These are phyloP conservation scores for Plenodomus biglobosus DNA, from an alignment of 2,329 filamentous ascomycete species.

Conservation along the genomic window DNA sequence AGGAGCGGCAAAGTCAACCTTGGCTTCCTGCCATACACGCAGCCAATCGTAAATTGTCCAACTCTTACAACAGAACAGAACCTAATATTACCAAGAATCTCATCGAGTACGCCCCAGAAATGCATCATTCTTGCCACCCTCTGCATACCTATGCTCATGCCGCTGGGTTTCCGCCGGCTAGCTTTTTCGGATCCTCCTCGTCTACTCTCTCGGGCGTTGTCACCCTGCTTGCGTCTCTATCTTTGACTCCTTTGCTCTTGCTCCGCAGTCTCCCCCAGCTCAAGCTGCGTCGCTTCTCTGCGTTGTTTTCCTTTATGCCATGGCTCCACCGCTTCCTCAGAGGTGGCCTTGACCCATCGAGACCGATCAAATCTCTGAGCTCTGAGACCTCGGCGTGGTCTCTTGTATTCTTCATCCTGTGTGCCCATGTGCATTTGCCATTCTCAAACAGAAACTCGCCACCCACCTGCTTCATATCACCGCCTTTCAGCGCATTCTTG, in stretches of 20 bases:
- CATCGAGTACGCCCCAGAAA: background rate
- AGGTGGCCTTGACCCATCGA: constrained; percentile 32
- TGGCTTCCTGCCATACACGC: background rate
- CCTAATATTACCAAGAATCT: background rate
- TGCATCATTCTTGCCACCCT: background rate
- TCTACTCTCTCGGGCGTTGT: constrained; percentile 24
- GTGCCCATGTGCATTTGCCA: constrained; percentile 74
- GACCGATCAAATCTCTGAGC: constrained; percentile 63
- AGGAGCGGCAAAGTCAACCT: background rate
- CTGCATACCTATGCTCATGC: background rate
- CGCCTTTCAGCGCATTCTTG: constrained; percentile 62
- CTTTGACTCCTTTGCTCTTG: constrained; percentile 29
- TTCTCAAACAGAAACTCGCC: constrained; percentile 78
- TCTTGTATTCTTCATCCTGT: constrained; percentile 76
- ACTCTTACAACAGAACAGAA: background rate
- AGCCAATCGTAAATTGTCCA: background rate
- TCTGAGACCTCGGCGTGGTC: constrained; percentile 74
- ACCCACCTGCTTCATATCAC: constrained; percentile 69
- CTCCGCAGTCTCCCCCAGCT: constrained; percentile 32
- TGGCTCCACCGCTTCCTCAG: constrained; percentile 41
- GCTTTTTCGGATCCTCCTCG: constrained; percentile 20
- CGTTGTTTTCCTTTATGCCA: constrained; percentile 27
- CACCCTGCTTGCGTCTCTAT: constrained; percentile 17
- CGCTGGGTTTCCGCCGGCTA: constrained; percentile 10
- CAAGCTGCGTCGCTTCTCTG: constrained; percentile 26